Conservation (phyloP, 2,329 filamentous ascomycete species). For the Pseudogymnoascus sp. region DNA sequence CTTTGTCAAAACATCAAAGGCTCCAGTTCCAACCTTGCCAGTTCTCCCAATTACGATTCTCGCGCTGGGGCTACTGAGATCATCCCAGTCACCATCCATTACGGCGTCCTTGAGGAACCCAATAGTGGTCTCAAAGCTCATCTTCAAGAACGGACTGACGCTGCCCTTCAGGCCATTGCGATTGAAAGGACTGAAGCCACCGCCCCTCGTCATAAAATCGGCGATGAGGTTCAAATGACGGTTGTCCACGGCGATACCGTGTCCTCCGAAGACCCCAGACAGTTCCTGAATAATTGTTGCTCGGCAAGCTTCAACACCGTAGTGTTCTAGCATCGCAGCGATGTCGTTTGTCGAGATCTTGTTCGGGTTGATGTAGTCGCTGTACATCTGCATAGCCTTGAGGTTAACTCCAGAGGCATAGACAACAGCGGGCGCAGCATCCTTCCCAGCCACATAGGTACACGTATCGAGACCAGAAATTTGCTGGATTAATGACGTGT, state of each 20-base stretch:
- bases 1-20: conserved; percentile 74
- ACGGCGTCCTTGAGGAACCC: conserved; percentile 90
- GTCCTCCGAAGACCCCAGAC: conserved; percentile 73
- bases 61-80: conserved; percentile 74
- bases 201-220: conserved; percentile 94
- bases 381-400: conserved; percentile 79
- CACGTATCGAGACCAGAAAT: conserved; percentile 70
- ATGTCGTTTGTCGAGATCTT: conserved; percentile 89
- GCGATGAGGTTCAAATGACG: conserved; percentile 92
- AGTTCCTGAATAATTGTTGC: conserved; percentile 82
- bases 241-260: conserved; percentile 87
- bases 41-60: conserved; percentile 81
- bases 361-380: conserved; percentile 78
- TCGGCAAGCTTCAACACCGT: conserved; percentile 90
- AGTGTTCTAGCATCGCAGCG: conserved; percentile 70
- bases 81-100: conserved; percentile 82
- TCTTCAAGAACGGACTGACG: conserved; percentile 90
- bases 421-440: conserved; percentile 48
- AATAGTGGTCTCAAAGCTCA: conserved; percentile 98
- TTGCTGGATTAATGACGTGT: conserved; percentile 75
- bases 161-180: conserved; percentile 79
- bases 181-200: conserved; percentile 85
- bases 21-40: conserved; percentile 77
- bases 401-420: conserved; percentile 83
- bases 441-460: conserved; percentile 53